These are phyloP conservation scores for Nicotiana knightiana DNA, from an alignment of 257 asterid species.

Conservation along the genomic window DNA sequence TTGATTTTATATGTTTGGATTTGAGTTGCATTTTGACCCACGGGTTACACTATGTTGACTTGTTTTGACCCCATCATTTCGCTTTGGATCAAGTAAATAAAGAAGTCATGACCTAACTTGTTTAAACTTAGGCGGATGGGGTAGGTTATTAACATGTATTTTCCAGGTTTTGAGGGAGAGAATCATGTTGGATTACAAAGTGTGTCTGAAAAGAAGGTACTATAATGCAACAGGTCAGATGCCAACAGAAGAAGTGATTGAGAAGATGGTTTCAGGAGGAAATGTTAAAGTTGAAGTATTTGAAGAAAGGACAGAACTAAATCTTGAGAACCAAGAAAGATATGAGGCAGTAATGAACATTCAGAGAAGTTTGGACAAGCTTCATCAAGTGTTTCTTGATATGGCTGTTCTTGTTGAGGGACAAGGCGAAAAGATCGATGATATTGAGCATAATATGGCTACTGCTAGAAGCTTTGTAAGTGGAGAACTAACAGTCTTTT, in stretches of 20 bases:
- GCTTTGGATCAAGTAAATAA: no score
- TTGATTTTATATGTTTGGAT: no score
- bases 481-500: conserved; percentile 57
- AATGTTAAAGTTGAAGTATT: conserved; percentile 34
- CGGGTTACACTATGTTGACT: no score
- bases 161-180: conserved; percentile 43
- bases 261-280: conserved; percentile 45
- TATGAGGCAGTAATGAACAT: conserved; percentile 73
- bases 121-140: no score
- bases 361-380: conserved; percentile 69
- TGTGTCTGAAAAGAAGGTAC: conserved; percentile 57
- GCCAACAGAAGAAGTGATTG: conserved; percentile 56
- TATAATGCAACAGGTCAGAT: conserved; percentile 54
- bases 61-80: no score
- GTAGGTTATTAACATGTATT: no score
- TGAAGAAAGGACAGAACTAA: conserved; percentile 23
- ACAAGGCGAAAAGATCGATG: conserved; percentile 54
- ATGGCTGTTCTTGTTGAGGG: conserved; percentile 64
- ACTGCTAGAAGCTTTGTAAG: conserved; percentile 50
- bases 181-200: conserved; percentile 63
- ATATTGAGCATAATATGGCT: conserved; percentile 53
- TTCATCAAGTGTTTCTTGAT: conserved; percentile 32
- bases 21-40: no score
- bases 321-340: conserved; percentile 54
- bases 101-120: no score